Base-by-base conservation (phyloP, 371 early-diverging fungal genomes). In the Saksenaea oblongispora region DNA sequence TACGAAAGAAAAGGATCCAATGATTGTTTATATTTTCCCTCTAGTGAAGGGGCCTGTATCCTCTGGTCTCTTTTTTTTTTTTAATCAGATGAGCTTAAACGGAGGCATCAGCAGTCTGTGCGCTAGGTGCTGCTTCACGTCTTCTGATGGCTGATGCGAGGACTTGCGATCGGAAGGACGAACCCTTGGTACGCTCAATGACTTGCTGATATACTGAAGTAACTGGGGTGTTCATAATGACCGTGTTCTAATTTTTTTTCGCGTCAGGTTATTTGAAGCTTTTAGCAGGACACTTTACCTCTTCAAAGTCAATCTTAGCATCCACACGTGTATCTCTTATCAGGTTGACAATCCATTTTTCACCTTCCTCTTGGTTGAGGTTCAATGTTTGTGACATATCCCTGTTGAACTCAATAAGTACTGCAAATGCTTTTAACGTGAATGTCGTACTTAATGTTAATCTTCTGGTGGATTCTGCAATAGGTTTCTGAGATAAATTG, bases 281-380 rank as follows among this genome's bases (percentile, higher is more conserved):
- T 14, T 18, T 34, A 7, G 37, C 13, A 18, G 8, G 3, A 9
- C 26, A 27, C 11, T 47, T 62, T 65, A 89, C 90, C 68, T 88
- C 92, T 80, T 94, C 85, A 68, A 91, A 90, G 74, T 97, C 95
- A 71, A 97, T 93, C 89, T 97, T 97, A 71, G 96, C 97, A 63
- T 97, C 96, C 66, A 96, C 93, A 61, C 95, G 86, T 24, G 95
- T 94, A 68, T 96, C 93, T 47, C 96, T 88, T 73, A 97, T 95
- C 72, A 97, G 83, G 84, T 97, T 93, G 58, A 94, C 96, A 56
- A 97, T 93, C 96, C 96, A 96, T 76, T 95, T 95, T 76, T 96
- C 96, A 56, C 95, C 96, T 72, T 92, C 93, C 64, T 93, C 95
- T 71, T 89, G 89, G 69, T 80, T 80, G 85, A 96, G 83, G 75